Percentiles rank a stretch among this genome's conserved stretches.
Evolutionary conservation across 2,329 filamentous ascomycete genomes (phyloP).

Genomic region (Neoarthrinium moseri): DNA sequence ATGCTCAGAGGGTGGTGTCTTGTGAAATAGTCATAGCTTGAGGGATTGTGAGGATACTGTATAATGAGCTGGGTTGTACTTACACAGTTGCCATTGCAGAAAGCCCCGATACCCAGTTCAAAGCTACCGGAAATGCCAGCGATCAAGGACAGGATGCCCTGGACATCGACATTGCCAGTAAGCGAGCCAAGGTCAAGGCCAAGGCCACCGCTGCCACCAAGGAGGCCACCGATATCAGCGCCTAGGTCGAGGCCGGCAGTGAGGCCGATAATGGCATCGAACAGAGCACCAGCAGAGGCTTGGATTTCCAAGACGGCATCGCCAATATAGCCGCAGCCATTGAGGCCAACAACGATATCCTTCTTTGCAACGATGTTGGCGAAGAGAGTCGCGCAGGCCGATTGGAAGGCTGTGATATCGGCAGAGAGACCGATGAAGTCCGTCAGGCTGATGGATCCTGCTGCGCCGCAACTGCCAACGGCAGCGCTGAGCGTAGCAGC

Average conservation of each 20-base stretch:
- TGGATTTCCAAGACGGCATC: slow-evolving; percentile 8
- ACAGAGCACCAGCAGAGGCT: slow-evolving; percentile 2
- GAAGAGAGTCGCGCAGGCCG: slow-evolving; percentile 7
- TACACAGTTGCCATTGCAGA: background rate
- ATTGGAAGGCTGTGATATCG: background rate
- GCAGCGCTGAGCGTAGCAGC: slow-evolving; percentile 4
- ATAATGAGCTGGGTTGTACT: too few relatives aligned
- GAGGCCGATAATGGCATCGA: slow-evolving; percentile 9
- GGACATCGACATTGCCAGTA: slow-evolving; percentile 23
- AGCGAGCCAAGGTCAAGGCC: slow-evolving; percentile 11
- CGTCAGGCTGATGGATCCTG: slow-evolving; percentile 7
- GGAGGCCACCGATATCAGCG: slow-evolving; percentile 2
- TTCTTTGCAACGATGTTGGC: slow-evolving; percentile 9
- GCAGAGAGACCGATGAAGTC: slow-evolving; percentile 8
- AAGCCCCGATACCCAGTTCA: slow-evolving; percentile 1
- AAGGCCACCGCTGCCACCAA: background rate
- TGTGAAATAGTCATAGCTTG: too few relatives aligned
- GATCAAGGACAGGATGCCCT: slow-evolving; percentile 24
- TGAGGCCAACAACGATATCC: slow-evolving; percentile 5
- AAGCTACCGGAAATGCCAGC: slow-evolving; percentile 25
- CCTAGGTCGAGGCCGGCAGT: slow-evolving; percentile 17
- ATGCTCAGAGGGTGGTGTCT: too few relatives aligned
- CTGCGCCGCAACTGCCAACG: slow-evolving; percentile 5
- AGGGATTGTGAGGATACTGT: too few relatives aligned
- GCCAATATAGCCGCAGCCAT: slow-evolving; percentile 4